Evolutionary conservation across 1,139 yeast species (phyloP).

Genomic region (Geotrichum phurueaensis): DNA sequence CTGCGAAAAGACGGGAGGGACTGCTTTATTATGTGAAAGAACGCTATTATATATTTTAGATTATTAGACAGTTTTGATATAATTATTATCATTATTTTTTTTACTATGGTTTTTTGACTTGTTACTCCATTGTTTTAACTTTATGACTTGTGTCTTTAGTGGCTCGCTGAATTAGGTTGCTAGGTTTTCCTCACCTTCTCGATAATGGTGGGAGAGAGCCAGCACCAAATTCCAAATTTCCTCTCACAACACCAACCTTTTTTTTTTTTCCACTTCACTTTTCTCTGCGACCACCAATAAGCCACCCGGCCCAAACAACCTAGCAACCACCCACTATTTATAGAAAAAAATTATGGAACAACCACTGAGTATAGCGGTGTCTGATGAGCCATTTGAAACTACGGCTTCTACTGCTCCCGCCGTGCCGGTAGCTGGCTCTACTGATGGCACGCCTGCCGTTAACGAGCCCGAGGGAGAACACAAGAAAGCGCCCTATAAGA

Average conservation of each 20-base stretch:
- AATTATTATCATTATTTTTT: no score
- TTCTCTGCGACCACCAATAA: background rate
- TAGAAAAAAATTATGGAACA: background rate
- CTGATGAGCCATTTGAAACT: background rate
- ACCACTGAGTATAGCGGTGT: background rate
- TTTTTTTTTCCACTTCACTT: no score
- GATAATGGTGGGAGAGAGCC: no score
- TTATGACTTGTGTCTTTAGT: no score
- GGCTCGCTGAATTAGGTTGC: no score
- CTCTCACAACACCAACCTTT: no score
- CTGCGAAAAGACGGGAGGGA: constrained; percentile 79
- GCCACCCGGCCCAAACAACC: no score
- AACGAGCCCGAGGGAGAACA: background rate
- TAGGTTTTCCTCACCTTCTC: no score
- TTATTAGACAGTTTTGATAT: no score
- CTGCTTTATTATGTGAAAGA: constrained; percentile 47
- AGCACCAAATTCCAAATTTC: no score
- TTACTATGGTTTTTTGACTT: background rate
- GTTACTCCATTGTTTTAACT: no score
- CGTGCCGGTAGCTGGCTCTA: background rate
- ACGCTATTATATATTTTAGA: background rate
- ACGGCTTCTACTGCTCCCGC: background rate
- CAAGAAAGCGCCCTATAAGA: constrained; percentile 17
- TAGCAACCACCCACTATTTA: background rate
- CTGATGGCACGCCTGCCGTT: background rate